Evolutionary conservation across 2,329 filamentous ascomycete species (phyloP).

Genomic region (Aspergillus piperis): DNA sequence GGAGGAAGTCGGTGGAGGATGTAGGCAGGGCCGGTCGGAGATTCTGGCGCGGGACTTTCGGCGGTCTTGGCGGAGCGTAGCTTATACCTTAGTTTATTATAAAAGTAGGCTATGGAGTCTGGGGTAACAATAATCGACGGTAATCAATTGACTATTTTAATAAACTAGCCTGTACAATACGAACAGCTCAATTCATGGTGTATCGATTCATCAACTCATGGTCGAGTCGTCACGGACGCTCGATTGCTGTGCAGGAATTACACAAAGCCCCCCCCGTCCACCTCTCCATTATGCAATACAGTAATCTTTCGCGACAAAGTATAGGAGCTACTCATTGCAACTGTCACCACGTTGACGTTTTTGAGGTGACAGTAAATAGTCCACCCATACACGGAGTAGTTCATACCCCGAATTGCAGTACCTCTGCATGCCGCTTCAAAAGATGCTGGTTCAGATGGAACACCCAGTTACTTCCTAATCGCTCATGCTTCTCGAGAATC

Average conservation of each 20-base stretch:
- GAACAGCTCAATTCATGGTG: conserved; percentile 21
- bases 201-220: conserved; percentile 34
- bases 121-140: too few relatives aligned
- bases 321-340: background rate
- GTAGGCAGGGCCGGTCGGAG: background rate
- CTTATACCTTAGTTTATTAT: too few relatives aligned
- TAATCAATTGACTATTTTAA: too few relatives aligned
- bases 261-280: conserved; percentile 21
- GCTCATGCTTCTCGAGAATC: conserved; percentile 29
- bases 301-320: conserved; percentile 1
- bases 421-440: conserved; percentile 8
- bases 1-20: background rate
- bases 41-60: conserved; percentile 9
- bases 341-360: too few relatives aligned
- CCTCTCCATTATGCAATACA: conserved; percentile 24
- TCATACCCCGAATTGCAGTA: background rate
- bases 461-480: background rate
- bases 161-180: too few relatives aligned
- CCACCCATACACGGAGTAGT: conserved; percentile 4
- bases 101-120: too few relatives aligned
- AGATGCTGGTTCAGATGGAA: conserved; percentile 9
- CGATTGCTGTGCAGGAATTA: conserved; percentile 24
- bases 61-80: conserved; percentile 2
- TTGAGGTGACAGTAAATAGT: background rate
- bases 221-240: conserved; percentile 32